phyloP scores from a whole-genome alignment of 2,329 filamentous ascomycete genomes.

The Phialemonium atrogriseum region DNA sequence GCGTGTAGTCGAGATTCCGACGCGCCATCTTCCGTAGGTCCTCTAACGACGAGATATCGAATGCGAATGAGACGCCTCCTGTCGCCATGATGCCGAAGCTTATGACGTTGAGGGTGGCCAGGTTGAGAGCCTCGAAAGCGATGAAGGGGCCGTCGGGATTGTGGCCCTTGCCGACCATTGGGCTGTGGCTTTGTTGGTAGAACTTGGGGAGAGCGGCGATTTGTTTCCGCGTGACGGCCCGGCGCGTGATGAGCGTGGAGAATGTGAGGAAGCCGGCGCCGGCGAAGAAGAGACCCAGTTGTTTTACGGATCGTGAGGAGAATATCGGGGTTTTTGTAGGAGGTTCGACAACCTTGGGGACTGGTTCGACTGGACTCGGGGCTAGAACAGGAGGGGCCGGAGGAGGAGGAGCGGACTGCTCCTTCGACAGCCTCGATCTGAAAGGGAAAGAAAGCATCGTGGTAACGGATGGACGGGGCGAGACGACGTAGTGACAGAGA shows the following conservation, averaged over 20 bases:
- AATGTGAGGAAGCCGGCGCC: conserved; percentile 69
- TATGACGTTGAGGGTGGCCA: conserved; percentile 80
- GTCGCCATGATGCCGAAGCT: conserved; percentile 66
- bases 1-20: conserved; percentile 24
- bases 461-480: no score
- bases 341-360: conserved; percentile 4
- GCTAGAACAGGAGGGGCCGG: no score
- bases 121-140: conserved; percentile 72
- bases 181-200: conserved; percentile 54
- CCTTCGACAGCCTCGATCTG: no score
- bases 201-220: conserved; percentile 58
- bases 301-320: conserved; percentile 44
- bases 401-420: no score
- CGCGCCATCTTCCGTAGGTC: conserved; percentile 52
- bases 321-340: conserved; percentile 18
- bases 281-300: conserved; percentile 63
- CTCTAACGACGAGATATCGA: conserved; percentile 64
- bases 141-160: conserved; percentile 58
- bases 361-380: conserved; percentile 11
- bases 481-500: no score
- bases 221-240: conserved; percentile 58
- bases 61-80: conserved; percentile 67
- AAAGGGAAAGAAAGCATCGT: no score
- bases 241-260: conserved; percentile 62
- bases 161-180: conserved; percentile 25